Percentiles rank a stretch among this genome's conserved stretches.
phyloP scores from a whole-genome alignment of 148 eudicot species.

The Spergularia marina region DNA sequence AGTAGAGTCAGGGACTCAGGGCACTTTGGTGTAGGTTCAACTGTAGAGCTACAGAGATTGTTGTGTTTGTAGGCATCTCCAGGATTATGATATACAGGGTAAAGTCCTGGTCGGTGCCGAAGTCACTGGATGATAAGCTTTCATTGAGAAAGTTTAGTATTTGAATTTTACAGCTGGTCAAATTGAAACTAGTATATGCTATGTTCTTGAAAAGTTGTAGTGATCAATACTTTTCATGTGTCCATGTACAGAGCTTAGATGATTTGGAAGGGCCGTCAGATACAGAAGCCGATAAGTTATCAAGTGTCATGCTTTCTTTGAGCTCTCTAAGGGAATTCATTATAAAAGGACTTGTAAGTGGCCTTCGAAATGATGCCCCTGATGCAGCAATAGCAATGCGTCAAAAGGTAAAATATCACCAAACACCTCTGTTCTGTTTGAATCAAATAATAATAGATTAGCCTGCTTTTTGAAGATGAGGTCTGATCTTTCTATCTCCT shows the following conservation, averaged over 20 bases:
- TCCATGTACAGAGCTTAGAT: slow-evolving; percentile 58
- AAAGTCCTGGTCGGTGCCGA: not conserved
- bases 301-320: slow-evolving; percentile 55
- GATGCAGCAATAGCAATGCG: slow-evolving; percentile 97
- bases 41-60: not conserved
- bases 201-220: not conserved
- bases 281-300: slow-evolving; percentile 45
- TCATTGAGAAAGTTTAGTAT: not conserved
- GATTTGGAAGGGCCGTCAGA: slow-evolving; percentile 37
- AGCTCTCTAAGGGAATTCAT: slow-evolving; percentile 59
- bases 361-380: slow-evolving; percentile 90
- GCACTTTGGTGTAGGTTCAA: not conserved
- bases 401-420: slow-evolving; percentile 58
- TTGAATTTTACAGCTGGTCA: not conserved
- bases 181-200: not conserved
- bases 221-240: not conserved
- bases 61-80: not conserved
- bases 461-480: not conserved
- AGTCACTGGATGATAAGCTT: not conserved
- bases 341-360: slow-evolving; percentile 85
- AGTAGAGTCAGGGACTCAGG: not conserved
- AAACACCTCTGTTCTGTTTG: slow-evolving; percentile 1
- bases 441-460: not conserved
- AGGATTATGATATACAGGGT: not conserved
- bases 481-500: slow-evolving; percentile 15